These are phyloP conservation scores for Ustilago bromivora DNA, from an alignment of 1,284 basidiomycete genomes.

Conservation along the genomic window DNA sequence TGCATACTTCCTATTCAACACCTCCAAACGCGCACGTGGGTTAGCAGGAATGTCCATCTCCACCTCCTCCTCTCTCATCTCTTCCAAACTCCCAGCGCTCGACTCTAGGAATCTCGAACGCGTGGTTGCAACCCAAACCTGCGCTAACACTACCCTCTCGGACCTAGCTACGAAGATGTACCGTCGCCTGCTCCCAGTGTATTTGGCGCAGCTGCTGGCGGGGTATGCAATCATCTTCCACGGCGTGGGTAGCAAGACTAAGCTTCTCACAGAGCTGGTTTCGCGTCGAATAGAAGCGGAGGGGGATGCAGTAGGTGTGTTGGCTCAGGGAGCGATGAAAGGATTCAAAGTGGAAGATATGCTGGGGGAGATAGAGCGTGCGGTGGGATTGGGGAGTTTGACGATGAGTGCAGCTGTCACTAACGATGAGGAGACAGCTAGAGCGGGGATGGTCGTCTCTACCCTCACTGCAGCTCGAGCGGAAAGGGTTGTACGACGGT, in stretches of 20 bases:
- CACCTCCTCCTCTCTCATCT: constrained; percentile 33
- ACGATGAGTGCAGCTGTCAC: constrained; percentile 14
- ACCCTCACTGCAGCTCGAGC: constrained; percentile 39
- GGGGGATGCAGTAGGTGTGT: constrained; percentile 51
- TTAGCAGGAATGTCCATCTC: constrained; percentile 40
- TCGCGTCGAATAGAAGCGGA: constrained; percentile 25
- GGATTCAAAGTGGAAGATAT: constrained; percentile 56
- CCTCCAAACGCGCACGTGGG: constrained; percentile 37
- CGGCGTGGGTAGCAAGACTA: constrained; percentile 44
- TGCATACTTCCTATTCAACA: constrained; percentile 56
- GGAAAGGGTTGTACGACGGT: constrained; percentile 34
- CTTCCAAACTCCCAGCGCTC: constrained; percentile 31
- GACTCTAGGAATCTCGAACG: constrained; percentile 30
- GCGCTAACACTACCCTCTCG: constrained; percentile 17
- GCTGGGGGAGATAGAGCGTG: constrained; percentile 36
- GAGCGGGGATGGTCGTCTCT: constrained; percentile 23
- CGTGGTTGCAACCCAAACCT: constrained; percentile 21
- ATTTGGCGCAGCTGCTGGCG: constrained; percentile 41
- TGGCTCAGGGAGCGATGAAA: constrained; percentile 51
- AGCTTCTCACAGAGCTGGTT: constrained; percentile 32
- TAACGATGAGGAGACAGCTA: constrained; percentile 6
- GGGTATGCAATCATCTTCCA: constrained; percentile 54
- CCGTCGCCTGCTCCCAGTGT: constrained; percentile 38
- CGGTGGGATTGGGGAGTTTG: constrained; percentile 32
- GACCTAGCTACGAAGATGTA: constrained; percentile 41